Conservation (phyloP, 768 basidiomycete species). For the Mycena filopes region DNA sequence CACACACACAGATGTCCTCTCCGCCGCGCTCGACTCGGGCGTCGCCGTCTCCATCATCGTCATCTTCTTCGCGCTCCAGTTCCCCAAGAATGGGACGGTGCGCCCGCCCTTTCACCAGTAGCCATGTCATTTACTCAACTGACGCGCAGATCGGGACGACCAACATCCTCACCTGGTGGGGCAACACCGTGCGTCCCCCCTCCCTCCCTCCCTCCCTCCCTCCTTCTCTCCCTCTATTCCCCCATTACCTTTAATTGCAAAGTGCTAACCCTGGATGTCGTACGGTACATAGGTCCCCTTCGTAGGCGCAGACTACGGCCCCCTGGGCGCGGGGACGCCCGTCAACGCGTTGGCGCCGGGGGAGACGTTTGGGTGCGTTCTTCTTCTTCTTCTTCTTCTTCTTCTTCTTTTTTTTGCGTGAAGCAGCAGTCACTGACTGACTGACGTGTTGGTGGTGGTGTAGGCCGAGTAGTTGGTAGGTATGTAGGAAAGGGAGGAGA, state of each 20-base stretch:
- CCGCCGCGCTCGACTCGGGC: conserved; percentile 79
- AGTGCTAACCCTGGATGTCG: no score
- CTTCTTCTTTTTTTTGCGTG: no score
- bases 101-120: background rate
- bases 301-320: conserved; percentile 35
- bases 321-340: conserved; percentile 39
- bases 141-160: conserved; percentile 47
- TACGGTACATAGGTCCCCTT: conserved; percentile 32
- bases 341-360: conserved; percentile 42
- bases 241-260: no score
- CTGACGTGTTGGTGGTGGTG: no score
- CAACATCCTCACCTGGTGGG: conserved; percentile 49
- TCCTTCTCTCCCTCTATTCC: no score
- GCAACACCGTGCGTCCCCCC: conserved; percentile 40
- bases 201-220: no score
- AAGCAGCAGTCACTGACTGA: no score
- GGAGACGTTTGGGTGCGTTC: conserved; percentile 45
- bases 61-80: conserved; percentile 68
- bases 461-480: conserved; percentile 20
- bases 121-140: background rate
- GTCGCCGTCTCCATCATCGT: conserved; percentile 68
- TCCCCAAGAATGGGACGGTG: conserved; percentile 50
- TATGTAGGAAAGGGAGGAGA: no score
- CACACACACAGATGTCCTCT: conserved; percentile 72
- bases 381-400: background rate